phyloP scores from a whole-genome alignment of 805 yeast species.

The Pichia scutulata region DNA sequence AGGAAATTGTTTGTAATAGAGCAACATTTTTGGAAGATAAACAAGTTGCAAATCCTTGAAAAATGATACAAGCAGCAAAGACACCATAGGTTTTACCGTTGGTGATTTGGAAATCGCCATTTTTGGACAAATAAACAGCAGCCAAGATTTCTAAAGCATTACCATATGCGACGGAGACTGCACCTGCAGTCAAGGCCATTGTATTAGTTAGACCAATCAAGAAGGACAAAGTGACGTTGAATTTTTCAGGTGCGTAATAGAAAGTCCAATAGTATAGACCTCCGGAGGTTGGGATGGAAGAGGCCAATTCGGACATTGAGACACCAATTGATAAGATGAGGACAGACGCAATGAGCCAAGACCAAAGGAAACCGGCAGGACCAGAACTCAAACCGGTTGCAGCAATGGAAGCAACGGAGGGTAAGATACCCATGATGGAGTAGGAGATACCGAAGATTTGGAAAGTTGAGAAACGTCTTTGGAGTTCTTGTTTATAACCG shows the following conservation, averaged over 20 bases:
- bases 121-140: slow-evolving; percentile 33
- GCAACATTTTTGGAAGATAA: slow-evolving; percentile 34
- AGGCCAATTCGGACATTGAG: slow-evolving; percentile 53
- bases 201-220: slow-evolving; percentile 38
- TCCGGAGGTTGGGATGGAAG: slow-evolving; percentile 54
- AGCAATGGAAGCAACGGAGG: slow-evolving; percentile 49
- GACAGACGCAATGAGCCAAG: slow-evolving; percentile 35
- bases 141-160: slow-evolving; percentile 37
- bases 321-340: slow-evolving; percentile 48
- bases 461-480: slow-evolving; percentile 45
- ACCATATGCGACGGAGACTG: slow-evolving; percentile 39
- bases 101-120: slow-evolving; percentile 34
- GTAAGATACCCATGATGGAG: slow-evolving; percentile 58
- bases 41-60: slow-evolving; percentile 33
- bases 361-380: slow-evolving; percentile 53
- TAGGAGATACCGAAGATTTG: slow-evolving; percentile 63
- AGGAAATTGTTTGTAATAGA: slow-evolving; percentile 34
- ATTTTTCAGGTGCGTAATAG: slow-evolving; percentile 34
- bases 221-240: slow-evolving; percentile 33
- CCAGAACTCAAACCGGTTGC: slow-evolving; percentile 49
- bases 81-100: slow-evolving; percentile 35
- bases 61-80: slow-evolving; percentile 35
- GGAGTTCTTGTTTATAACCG: slow-evolving; percentile 59
- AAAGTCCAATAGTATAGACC: slow-evolving; percentile 52
- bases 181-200: slow-evolving; percentile 32